Conservation (phyloP, 345 rosid species). For the Aethionema arabicum region DNA sequence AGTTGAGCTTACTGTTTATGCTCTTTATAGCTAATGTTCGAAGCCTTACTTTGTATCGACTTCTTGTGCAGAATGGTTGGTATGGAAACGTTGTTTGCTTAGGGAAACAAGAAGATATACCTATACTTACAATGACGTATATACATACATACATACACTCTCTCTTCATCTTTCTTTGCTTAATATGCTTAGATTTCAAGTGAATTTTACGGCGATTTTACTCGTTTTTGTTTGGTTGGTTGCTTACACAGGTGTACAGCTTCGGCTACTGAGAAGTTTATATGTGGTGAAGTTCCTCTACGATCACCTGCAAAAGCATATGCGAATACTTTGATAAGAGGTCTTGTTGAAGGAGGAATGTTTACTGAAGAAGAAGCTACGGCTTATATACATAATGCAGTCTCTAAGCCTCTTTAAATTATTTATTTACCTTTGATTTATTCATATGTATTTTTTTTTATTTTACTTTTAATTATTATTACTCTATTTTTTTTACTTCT, state of each 20-base stretch:
- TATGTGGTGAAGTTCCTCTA: slow-evolving; percentile 48
- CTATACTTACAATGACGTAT: slow-evolving; percentile 86
- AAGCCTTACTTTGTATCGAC: slow-evolving; percentile 1
- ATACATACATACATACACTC: neutral
- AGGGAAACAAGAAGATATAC: slow-evolving; percentile 58
- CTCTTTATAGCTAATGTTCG: neutral
- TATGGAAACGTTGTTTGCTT: slow-evolving; percentile 68
- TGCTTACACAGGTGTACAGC: slow-evolving; percentile 50
- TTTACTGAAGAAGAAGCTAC: slow-evolving; percentile 57
- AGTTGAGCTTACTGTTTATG: no score
- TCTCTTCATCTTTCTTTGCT: neutral
- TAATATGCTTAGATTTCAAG: neutral
- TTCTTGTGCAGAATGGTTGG: slow-evolving; percentile 60
- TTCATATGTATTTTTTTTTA: no score
- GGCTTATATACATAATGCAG: slow-evolving; percentile 63
- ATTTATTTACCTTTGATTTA: neutral
- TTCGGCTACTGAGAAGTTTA: slow-evolving; percentile 43
- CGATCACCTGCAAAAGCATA: slow-evolving; percentile 54
- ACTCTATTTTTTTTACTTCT: no score
- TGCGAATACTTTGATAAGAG: slow-evolving; percentile 50
- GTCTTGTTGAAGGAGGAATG: slow-evolving; percentile 75
- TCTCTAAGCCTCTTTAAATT: slow-evolving; percentile 50
- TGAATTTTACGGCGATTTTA: neutral
- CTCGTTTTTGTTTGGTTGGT: neutral
- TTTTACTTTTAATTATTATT: no score